phyloP scores from a whole-genome alignment of 441 rosid species.

The Populus hybrid region DNA sequence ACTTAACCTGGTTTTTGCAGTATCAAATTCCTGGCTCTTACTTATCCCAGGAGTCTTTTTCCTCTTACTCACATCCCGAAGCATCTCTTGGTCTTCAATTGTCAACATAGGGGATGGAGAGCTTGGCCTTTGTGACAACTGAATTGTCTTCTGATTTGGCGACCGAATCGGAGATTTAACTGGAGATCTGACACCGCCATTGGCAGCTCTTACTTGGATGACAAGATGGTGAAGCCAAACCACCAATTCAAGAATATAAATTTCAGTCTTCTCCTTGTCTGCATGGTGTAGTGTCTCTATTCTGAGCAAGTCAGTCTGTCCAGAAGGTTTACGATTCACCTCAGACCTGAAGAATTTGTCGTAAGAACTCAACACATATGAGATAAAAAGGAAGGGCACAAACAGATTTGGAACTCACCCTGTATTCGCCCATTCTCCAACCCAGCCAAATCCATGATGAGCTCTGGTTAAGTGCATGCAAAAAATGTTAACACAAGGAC shows the following conservation, averaged over 20 bases:
- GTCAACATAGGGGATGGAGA: slow-evolving; percentile 51
- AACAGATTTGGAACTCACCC: slow-evolving; percentile 49
- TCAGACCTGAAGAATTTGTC: slow-evolving; percentile 53
- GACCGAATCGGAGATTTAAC: slow-evolving; percentile 82
- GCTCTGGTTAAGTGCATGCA: slow-evolving; percentile 46
- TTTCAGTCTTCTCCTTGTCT: slow-evolving; percentile 81
- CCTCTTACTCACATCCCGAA: slow-evolving; percentile 76
- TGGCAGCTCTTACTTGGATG: slow-evolving; percentile 62
- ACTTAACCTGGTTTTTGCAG: slow-evolving; percentile 50
- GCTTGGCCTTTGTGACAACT: slow-evolving; percentile 34
- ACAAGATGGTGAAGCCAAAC: slow-evolving; percentile 29
- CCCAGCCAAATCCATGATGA: slow-evolving; percentile 99
- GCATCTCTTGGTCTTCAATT: slow-evolving; percentile 89
- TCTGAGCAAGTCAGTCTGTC: slow-evolving; percentile 73
- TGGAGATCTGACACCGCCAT: slow-evolving; percentile 60
- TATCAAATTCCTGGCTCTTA: slow-evolving; percentile 88
- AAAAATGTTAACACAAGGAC: slow-evolving; percentile 15
- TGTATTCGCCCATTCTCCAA: slow-evolving; percentile 97
- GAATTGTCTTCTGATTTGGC: slow-evolving; percentile 56
- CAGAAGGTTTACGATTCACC: slow-evolving; percentile 54
- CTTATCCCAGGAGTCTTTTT: slow-evolving; percentile 85
- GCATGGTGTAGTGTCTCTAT: slow-evolving; percentile 95
- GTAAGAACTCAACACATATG: neutral
- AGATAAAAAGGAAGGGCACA: neutral
- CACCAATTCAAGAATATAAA: slow-evolving; percentile 68